These are phyloP conservation scores for Ophiostoma sp. DNA, from an alignment of 2,329 filamentous ascomycete genomes.

Conservation along the genomic window DNA sequence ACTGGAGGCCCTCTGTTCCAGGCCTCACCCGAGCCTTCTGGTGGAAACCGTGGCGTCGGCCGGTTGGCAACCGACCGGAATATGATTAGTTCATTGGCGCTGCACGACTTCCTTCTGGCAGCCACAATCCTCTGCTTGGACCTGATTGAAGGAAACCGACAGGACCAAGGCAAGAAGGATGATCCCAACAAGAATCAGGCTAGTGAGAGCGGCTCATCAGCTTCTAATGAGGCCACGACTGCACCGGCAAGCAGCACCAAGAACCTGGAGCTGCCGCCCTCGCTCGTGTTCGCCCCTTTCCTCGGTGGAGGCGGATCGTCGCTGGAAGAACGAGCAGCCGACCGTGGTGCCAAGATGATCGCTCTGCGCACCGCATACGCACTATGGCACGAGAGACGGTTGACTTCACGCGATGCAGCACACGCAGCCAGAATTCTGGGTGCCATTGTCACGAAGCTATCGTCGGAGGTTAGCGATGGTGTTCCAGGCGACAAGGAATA, in stretches of 20 bases:
- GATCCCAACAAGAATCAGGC: background rate
- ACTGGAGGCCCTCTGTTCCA: background rate
- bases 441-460: constrained; percentile 48
- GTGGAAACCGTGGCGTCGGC: constrained; percentile 41
- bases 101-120: constrained; percentile 63
- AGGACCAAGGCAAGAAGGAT: constrained; percentile 23
- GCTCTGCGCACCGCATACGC: constrained; percentile 45
- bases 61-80: constrained; percentile 54
- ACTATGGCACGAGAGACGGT: constrained; percentile 47
- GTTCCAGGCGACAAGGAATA: background rate
- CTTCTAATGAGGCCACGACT: background rate
- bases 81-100: constrained; percentile 57
- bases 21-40: background rate
- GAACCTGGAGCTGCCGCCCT: background rate
- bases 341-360: constrained; percentile 38
- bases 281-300: background rate
- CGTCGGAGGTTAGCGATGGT: background rate
- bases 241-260: background rate
- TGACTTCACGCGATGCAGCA: constrained; percentile 43
- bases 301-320: constrained; percentile 8
- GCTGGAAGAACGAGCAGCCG: constrained; percentile 23
- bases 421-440: constrained; percentile 50
- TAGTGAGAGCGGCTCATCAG: background rate
- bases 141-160: constrained; percentile 41
- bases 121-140: constrained; percentile 61